Evolutionary conservation across 1,284 basidiomycete genomes (phyloP), one percentile per base, ranked within the genome.

Genomic region (Thelephora terrestris): DNA sequence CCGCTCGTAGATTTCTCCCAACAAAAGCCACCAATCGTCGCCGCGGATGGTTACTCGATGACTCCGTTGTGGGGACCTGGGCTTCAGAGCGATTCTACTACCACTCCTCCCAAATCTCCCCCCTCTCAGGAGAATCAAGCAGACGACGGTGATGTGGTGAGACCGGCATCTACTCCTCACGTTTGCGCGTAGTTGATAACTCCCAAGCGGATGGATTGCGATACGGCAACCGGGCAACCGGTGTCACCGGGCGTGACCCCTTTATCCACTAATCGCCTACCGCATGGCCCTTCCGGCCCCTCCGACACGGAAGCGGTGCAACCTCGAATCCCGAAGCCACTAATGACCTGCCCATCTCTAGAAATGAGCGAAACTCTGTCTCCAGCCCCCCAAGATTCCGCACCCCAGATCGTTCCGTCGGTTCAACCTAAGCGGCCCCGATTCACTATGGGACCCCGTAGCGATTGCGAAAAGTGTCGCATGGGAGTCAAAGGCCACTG

Each of bases 401-500:
- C 43, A 50, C 46, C 46, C 47, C 49, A 45, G 27, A 43, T 10
- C 29, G 14, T 10, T 12, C 29, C 7, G 29, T 10, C 29, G 9
- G 29, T 6, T 12, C 29, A 32, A 32, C 12, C 29, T 7, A 32
- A 32, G 29, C 29, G 29, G 9, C 29, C 29, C 7, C 71, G 75
- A 5, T 74, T 86, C 54, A 78, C 75, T 50, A 85, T 87, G 79
- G 84, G 84, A 10, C 84, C 83, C 1, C 71, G 83, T 6, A 69
- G 75, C 3, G 83, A 83, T 57, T 87, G 85, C 57, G 69, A 82
- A 46, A 82, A 83, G 54, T 87, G 84, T 63, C 68, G 75, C 49
- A 60, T 75, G 55, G 79, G 81, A 2, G 71, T 85, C 3, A 79
- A 78, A 57, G 84, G 82, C 3, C 84, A 87, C 58, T 84, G 74